Evolutionary conservation across 2,329 filamentous ascomycete genomes (phyloP), one percentile per base, ranked within the genome.

Genomic region (Hypoxylon sp.): DNA sequence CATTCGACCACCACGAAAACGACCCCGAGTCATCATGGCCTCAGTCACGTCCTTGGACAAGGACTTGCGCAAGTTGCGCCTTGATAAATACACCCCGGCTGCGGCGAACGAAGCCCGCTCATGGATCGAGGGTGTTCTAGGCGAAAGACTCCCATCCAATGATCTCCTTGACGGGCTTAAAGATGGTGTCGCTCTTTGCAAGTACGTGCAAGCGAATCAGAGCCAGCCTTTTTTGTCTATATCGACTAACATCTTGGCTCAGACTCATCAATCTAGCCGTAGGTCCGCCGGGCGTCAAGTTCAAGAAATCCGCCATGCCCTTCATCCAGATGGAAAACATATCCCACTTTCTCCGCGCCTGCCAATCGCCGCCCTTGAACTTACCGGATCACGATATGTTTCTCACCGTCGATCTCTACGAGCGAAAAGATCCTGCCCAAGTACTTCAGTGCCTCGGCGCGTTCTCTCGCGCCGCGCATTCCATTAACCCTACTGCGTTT

Each of bases 251-350:
- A 12, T 56, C 22, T 40, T 3, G 24, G 50, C 1, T 14, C 70
- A 96, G 93, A 75, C 89, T 98, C 54, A 87, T 93, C 74, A 98
- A 97, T 76, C 84, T 95, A 60, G 91, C 87, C 30, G 79, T 91
- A 36, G 91, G 92, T 24, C 87, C 90, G 14, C 92, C 92, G 0
- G 91, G 91, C 30, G 87, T 97, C 80, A 93, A 91, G 78, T 98
- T 91, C 86, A 98, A 98, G 81, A 85, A 91, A 76, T 97, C 94
- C 0, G 81, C 89, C 40, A 98, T 98, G 95, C 96, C 96, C 0
- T 99, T 99, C 77, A 95, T 98, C 40, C 96, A 99, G 80, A 98
- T 98, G 94, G 96, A 99, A 79, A 99, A 99, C 78, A 97, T 99
- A 75, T 96, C 94, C 3, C 93, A 97, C 76, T 99, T 97, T 80